These are phyloP conservation scores for Dorcoceras hygrometricum DNA, from an alignment of 257 asterid species.

Conservation along the genomic window DNA sequence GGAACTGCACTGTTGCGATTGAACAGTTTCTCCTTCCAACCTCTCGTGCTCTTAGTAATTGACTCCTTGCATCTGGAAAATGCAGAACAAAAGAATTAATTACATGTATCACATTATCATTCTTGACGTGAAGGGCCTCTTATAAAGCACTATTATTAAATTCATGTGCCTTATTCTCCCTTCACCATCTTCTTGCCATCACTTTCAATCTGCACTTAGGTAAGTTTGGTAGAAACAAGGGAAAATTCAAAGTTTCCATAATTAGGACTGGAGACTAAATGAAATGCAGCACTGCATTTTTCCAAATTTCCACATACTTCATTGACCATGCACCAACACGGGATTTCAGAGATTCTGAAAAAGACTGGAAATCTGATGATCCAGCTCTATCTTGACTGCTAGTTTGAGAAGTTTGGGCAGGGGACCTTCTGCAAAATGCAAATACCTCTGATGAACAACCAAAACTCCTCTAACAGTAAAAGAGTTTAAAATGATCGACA, in stretches of 20 bases:
- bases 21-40: constrained; percentile 72
- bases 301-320: constrained; percentile 33
- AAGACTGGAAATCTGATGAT: constrained; percentile 52
- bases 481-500: constrained; percentile 6
- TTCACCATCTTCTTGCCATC: background rate
- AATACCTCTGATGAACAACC: constrained; percentile 12
- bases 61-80: constrained; percentile 52
- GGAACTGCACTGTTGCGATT: constrained; percentile 42
- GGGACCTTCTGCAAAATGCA: constrained; percentile 31
- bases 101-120: background rate
- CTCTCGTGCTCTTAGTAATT: constrained; percentile 60
- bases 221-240: background rate
- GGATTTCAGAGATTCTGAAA: constrained; percentile 53
- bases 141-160: background rate
- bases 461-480: background rate
- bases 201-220: background rate
- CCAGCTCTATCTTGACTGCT: constrained; percentile 49
- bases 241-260: background rate
- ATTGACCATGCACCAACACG: constrained; percentile 47
- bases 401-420: constrained; percentile 36
- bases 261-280: background rate
- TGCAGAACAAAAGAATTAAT: background rate
- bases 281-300: background rate
- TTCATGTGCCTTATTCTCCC: background rate
- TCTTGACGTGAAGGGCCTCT: background rate